These are phyloP conservation scores for Penicillium carneum DNA, from an alignment of 2,329 filamentous ascomycete species.

Conservation along the genomic window DNA sequence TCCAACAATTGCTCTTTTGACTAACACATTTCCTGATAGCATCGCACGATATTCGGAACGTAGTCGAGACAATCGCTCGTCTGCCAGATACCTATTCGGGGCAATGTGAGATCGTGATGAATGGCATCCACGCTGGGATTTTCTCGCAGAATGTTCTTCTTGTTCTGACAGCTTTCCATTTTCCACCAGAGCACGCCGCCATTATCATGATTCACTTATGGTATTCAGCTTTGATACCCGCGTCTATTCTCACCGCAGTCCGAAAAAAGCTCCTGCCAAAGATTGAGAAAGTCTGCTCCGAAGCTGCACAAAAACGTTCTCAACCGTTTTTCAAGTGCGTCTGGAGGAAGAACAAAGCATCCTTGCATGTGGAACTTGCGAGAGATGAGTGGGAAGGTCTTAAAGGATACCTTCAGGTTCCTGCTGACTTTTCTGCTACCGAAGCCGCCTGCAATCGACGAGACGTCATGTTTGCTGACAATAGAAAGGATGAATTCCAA, in stretches of 20 bases:
- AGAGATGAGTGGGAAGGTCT: background rate
- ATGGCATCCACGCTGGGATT: background rate
- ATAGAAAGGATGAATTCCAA: background rate
- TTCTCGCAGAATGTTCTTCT: background rate
- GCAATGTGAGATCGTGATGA: background rate
- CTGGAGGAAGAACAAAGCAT: slow-evolving; percentile 1
- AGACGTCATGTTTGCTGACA: background rate
- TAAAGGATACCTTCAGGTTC: background rate
- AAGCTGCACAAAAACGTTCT: background rate
- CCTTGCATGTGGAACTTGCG: background rate
- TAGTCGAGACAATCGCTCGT: background rate
- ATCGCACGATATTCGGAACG: slow-evolving; percentile 7
- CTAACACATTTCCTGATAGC: background rate
- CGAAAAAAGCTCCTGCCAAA: background rate
- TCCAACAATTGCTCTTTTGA: background rate
- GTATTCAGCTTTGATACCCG: slow-evolving; percentile 5
- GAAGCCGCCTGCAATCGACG: background rate
- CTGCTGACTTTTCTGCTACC: background rate
- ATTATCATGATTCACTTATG: background rate
- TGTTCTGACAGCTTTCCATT: background rate
- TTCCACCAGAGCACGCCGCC: background rate
- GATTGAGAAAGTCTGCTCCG: background rate
- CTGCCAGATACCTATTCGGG: background rate
- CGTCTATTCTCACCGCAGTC: background rate
- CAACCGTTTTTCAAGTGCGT: background rate